These are phyloP conservation scores for Solanum stenotomum DNA, from an alignment of 257 asterid genomes.

Conservation along the genomic window DNA sequence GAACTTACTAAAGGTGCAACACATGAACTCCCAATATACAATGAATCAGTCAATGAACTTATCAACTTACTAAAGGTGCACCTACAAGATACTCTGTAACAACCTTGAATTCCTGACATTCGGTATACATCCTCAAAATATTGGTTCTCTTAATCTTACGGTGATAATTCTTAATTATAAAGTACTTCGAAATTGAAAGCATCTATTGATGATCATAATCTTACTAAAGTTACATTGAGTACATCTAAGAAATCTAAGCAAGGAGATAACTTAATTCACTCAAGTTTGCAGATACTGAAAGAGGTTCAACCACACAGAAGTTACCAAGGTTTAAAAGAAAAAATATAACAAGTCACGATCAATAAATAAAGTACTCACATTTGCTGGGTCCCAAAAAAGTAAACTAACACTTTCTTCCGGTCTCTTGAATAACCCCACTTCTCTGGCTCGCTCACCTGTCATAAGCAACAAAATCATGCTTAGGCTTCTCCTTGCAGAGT, in stretches of 20 bases:
- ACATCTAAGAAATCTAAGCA: neutral
- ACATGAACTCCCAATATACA: neutral
- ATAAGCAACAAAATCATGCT: conserved; percentile 9
- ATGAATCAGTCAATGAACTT: neutral
- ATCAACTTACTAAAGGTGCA: neutral
- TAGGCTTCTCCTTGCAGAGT: neutral
- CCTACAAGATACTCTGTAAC: neutral
- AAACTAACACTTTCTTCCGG: conserved; percentile 71
- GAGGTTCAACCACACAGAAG: neutral
- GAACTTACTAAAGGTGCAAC: neutral
- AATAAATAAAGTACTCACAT: conserved; percentile 46
- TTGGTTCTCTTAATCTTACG: neutral
- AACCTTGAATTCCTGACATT: neutral
- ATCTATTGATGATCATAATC: neutral
- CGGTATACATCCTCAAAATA: neutral
- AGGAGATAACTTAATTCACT: neutral
- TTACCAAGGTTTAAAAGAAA: neutral
- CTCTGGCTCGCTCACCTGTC: conserved; percentile 84
- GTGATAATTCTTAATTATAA: neutral
- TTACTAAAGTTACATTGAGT: neutral
- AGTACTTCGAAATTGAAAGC: neutral
- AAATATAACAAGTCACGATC: neutral
- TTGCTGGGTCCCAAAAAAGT: conserved; percentile 78
- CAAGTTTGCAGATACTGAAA: neutral
- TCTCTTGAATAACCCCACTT: conserved; percentile 77